A percentile compares a stretch with the other conserved stretches of the same genome.
phyloP scores from a whole-genome alignment of 306 rosid species.

The Luffa acutangula region DNA sequence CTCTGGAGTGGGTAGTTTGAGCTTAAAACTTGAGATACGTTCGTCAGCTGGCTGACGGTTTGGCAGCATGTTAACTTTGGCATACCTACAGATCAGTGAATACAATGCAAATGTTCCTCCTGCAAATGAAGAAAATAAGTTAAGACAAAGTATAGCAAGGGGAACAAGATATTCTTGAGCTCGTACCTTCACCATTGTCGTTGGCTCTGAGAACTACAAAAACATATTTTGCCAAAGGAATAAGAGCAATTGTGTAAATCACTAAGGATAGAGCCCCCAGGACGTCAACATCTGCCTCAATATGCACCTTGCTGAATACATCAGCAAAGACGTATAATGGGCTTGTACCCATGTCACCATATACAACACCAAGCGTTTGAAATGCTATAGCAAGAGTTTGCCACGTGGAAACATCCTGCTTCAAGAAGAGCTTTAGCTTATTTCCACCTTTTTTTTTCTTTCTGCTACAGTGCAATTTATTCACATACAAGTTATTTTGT shows the following conservation, averaged over 20 bases:
- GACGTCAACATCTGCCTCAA: slow-evolving; percentile 62
- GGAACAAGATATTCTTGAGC: slow-evolving; percentile 8
- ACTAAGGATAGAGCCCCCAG: slow-evolving; percentile 92
- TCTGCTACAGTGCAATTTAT: not conserved
- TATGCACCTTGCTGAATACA: slow-evolving; percentile 75
- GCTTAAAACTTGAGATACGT: slow-evolving; percentile 76
- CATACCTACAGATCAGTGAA: slow-evolving; percentile 92
- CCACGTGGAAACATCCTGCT: slow-evolving; percentile 63
- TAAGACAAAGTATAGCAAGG: slow-evolving; percentile 8
- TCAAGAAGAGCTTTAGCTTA: not conserved
- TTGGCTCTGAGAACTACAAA: slow-evolving; percentile 95
- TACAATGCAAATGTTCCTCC: slow-evolving; percentile 98
- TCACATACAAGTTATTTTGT: not conserved
- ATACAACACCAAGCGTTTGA: slow-evolving; percentile 95
- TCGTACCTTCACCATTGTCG: slow-evolving; percentile 87
- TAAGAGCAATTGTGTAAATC: slow-evolving; percentile 80
- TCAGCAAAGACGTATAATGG: slow-evolving; percentile 87
- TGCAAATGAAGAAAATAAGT: slow-evolving; percentile 27
- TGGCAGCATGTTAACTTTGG: slow-evolving; percentile 72
- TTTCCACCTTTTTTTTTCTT: not conserved
- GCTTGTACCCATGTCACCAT: slow-evolving; percentile 96
- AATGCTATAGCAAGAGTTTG: slow-evolving; percentile 59
- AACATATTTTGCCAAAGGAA: slow-evolving; percentile 85
- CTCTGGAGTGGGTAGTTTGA: slow-evolving; percentile 86
- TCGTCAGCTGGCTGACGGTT: slow-evolving; percentile 92